Evolutionary conservation across 306 rosid species (phyloP).

Genomic region (Pachyrhizus erosus): DNA sequence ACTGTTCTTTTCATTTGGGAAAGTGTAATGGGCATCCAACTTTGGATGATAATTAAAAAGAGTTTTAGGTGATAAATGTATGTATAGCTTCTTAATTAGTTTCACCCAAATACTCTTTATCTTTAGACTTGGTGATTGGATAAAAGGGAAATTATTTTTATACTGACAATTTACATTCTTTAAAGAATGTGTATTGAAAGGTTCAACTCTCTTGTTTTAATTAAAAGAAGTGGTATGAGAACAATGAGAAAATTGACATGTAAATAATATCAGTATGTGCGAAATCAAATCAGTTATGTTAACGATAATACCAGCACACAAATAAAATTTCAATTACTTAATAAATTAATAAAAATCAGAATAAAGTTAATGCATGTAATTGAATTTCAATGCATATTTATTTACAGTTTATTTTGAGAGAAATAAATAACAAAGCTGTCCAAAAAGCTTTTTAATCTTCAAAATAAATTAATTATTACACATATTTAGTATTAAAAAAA

Average conservation of each 20-base stretch:
- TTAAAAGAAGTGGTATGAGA: neutral
- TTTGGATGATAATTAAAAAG: neutral
- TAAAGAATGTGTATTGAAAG: neutral
- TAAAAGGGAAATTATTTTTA: neutral
- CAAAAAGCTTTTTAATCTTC: neutral
- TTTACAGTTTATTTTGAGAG: too few species aligned
- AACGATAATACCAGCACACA: neutral
- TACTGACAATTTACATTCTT: neutral
- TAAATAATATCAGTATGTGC: neutral
- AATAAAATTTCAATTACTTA: too few species aligned
- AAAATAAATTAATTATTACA: neutral
- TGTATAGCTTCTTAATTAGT: neutral
- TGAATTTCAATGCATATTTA: too few species aligned
- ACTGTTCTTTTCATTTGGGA: neutral
- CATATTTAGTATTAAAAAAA: neutral
- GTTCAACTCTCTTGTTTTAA: neutral
- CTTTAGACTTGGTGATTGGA: neutral
- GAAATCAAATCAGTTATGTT: neutral
- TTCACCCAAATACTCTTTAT: neutral
- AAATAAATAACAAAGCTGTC: too few species aligned
- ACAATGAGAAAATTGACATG: neutral
- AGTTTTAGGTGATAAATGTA: neutral
- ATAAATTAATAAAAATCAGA: too few species aligned
- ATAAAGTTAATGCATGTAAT: too few species aligned
- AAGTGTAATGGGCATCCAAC: neutral